phyloP scores from a whole-genome alignment of 495 filamentous ascomycete species.

The Penicillium salamii region DNA sequence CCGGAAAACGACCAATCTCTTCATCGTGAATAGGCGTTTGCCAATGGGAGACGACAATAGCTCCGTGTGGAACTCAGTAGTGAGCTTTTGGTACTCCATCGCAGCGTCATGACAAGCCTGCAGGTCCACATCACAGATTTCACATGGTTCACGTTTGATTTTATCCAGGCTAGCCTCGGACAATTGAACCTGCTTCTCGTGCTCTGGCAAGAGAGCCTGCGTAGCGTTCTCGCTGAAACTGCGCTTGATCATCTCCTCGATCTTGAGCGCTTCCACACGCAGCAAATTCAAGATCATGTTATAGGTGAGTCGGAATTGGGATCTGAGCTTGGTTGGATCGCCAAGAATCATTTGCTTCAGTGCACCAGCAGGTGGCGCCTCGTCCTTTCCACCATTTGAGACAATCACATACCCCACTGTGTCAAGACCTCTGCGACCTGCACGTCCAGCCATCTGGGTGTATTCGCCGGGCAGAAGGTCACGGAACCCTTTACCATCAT shows the following conservation, averaged over 20 bases:
- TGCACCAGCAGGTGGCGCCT: slow-evolving; percentile 79
- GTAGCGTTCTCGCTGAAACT: slow-evolving; percentile 99
- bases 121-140: slow-evolving; percentile 77
- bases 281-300: slow-evolving; percentile 98
- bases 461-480: slow-evolving; percentile 94
- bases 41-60: slow-evolving; percentile 73
- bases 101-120: slow-evolving; percentile 75
- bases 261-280: slow-evolving; percentile 93
- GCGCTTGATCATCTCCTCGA: slow-evolving; percentile 99
- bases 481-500: slow-evolving; percentile 86
- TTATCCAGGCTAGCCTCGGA: slow-evolving; percentile 88
- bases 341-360: slow-evolving; percentile 93
- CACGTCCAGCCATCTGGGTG: slow-evolving; percentile 97
- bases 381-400: slow-evolving; percentile 75
- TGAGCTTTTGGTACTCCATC: slow-evolving; percentile 71
- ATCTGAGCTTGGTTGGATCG: slow-evolving; percentile 89
- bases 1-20: slow-evolving; percentile 70
- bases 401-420: slow-evolving; percentile 92
- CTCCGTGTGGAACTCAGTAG: slow-evolving; percentile 68
- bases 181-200: slow-evolving; percentile 90
- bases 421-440: slow-evolving; percentile 89
- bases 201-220: slow-evolving; percentile 88
- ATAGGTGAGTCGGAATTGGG: slow-evolving; percentile 95
- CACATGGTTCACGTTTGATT: slow-evolving; percentile 80
- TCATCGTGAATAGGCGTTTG: slow-evolving; percentile 69